Base-by-base conservation (phyloP, 805 yeast genomes). In the Yarrowia sp. region DNA sequence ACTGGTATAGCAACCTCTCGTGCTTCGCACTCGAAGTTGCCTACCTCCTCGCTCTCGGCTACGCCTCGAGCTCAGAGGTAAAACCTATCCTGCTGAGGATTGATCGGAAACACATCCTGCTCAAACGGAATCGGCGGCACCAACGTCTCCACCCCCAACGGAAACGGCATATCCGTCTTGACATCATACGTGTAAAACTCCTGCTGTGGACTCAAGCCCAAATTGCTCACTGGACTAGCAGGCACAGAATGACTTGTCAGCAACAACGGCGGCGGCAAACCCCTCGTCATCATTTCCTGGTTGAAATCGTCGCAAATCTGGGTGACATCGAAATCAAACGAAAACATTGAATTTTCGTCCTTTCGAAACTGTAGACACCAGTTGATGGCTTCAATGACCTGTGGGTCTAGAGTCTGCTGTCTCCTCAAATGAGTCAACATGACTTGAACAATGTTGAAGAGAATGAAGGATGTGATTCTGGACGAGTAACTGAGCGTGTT, bases 281-380 rank as follows among this genome's bases (percentile, higher is more conserved):
- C 58, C 18, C 35, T 8, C 35, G 18, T 38, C 35, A 51, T 22
- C 58, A 51, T 51, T 9, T 51, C 58, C 38, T 51, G 58, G 58
- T 51, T 51, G 43, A 51, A 51, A 33, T 51, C 58, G 58, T 51
- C 58, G 14, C 58, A 51, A 32, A 51, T 51, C 15, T 51, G 58
- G 9, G 58, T 51, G 18, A 51, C 58, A 33, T 51, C 58, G 13
- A 51, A 51, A 8, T 51, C 58, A 22, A 51, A 51, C 13, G 58
- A 51, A 22, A 51, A 51, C 43, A 51, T 51, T 42, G 35, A n/a
- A 10, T 14, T 38, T n/a, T 51, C 58, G 35, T 51, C 58, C 33
- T 38, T 36, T 11, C 58, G 43, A 18, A 51, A 51, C 58, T 22
- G 43, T 17, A 51, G 43, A 9, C 58, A 51, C 58, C 58, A 51